Percentiles rank a stretch among this genome's conserved stretches.
Conservation (phyloP, 2,329 filamentous ascomycete genomes). For the Clarireedia homoeocarpa region DNA sequence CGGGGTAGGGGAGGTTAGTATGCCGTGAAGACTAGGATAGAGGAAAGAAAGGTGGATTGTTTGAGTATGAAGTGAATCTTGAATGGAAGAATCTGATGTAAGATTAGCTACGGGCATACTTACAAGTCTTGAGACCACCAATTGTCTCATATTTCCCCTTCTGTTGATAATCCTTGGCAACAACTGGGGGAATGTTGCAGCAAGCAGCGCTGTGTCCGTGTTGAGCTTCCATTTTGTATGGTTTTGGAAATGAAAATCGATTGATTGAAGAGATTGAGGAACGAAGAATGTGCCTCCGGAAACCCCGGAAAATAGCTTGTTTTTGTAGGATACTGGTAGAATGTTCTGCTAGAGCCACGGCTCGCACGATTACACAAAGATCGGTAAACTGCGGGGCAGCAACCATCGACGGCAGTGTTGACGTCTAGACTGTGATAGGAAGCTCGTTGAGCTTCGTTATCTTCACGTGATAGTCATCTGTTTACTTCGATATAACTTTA, state of each 20-base stretch:
- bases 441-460: no score
- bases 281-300: no score
- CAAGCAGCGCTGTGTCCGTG: conserved; percentile 47
- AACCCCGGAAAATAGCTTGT: no score
- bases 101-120: conserved; percentile 10
- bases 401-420: no score
- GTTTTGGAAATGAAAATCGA: no score
- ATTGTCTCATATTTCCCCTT: conserved; percentile 51
- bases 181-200: conserved; percentile 51
- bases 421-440: no score
- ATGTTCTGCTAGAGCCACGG: no score
- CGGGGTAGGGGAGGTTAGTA: not conserved
- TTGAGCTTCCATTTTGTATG: conserved; percentile 12
- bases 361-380: no score
- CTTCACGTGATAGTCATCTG: no score
- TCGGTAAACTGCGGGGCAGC: no score
- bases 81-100: not conserved
- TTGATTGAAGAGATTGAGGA: not conserved
- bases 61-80: not conserved
- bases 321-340: no score
- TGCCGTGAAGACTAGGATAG: not conserved
- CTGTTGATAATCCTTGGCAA: conserved; percentile 45
- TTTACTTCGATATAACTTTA: no score
- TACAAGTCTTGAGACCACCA: conserved; percentile 48
- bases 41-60: not conserved